Percentiles rank a stretch among this genome's conserved stretches.
Evolutionary conservation across 2,329 filamentous ascomycete genomes (phyloP).

Genomic region (Pseudogymnoascus sp.): DNA sequence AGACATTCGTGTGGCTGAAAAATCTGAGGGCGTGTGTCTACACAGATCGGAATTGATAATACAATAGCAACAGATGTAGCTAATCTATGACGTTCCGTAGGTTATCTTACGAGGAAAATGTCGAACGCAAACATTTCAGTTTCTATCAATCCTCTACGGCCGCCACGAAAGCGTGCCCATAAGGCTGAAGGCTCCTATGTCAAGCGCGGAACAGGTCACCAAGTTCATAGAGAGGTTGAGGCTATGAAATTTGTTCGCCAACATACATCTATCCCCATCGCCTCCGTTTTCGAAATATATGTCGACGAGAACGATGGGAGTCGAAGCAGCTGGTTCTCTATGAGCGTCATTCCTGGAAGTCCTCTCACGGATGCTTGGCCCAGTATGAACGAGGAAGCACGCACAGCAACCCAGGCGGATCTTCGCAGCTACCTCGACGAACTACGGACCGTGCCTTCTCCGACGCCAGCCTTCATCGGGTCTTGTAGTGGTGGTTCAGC

Average conservation of each 20-base stretch:
- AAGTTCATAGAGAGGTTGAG: neutral
- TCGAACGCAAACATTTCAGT: neutral
- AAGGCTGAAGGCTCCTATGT: neutral
- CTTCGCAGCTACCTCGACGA: neutral
- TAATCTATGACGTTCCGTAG: neutral
- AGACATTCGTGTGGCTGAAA: neutral
- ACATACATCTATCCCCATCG: neutral
- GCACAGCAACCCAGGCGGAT: neutral
- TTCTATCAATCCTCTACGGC: neutral
- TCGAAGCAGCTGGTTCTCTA: neutral
- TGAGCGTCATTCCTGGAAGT: neutral
- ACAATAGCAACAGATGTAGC: no score
- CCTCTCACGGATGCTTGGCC: constrained; percentile 10
- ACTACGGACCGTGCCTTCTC: neutral
- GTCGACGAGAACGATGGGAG: neutral
- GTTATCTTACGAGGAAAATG: neutral
- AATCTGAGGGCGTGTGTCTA: no score
- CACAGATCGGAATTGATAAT: no score
- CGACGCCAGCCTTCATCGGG: neutral
- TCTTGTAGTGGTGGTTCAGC: neutral
- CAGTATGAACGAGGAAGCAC: constrained; percentile 4
- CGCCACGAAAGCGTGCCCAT: neutral
- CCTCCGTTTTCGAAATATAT: neutral
- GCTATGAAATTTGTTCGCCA: neutral
- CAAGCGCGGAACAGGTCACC: neutral